phyloP scores from a whole-genome alignment of 495 filamentous ascomycete species.

The Aspergillus hancockii region DNA sequence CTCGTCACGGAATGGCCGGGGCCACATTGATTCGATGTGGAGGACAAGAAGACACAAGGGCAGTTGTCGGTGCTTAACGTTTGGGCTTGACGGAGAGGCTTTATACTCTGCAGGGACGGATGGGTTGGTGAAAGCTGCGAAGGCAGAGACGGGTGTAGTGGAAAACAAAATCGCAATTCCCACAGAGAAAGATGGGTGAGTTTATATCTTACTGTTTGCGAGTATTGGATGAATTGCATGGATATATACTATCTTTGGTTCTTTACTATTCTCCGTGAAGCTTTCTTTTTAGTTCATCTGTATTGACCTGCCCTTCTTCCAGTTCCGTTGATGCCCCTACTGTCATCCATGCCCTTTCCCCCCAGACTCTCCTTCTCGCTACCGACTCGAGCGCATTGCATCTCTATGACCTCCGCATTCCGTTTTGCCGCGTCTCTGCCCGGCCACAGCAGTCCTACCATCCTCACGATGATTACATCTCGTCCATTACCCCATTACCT shows the following conservation, averaged over 20 bases:
- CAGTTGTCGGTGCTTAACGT: constrained; percentile 78
- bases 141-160: constrained; percentile 76
- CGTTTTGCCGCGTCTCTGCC: constrained; percentile 53
- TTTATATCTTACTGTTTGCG: constrained; percentile 10
- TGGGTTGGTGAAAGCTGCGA: constrained; percentile 84
- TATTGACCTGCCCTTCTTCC: neutral
- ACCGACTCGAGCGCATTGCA: constrained; percentile 89
- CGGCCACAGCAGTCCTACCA: constrained; percentile 76
- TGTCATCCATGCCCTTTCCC: constrained; percentile 75
- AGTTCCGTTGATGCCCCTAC: constrained; percentile 66
- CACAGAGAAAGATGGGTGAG: constrained; percentile 40
- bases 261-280: neutral
- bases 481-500: constrained; percentile 82
- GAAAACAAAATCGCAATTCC: constrained; percentile 66
- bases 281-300: neutral
- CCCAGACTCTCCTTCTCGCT: constrained; percentile 84
- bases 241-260: neutral
- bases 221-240: constrained; percentile 2
- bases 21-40: constrained; percentile 82
- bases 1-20: constrained; percentile 58
- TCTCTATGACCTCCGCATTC: constrained; percentile 82
- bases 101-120: constrained; percentile 92
- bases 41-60: constrained; percentile 87
- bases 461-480: constrained; percentile 91
- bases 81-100: constrained; percentile 70